phyloP scores from a whole-genome alignment of 768 basidiomycete genomes.

The Chalciporus chontae region DNA sequence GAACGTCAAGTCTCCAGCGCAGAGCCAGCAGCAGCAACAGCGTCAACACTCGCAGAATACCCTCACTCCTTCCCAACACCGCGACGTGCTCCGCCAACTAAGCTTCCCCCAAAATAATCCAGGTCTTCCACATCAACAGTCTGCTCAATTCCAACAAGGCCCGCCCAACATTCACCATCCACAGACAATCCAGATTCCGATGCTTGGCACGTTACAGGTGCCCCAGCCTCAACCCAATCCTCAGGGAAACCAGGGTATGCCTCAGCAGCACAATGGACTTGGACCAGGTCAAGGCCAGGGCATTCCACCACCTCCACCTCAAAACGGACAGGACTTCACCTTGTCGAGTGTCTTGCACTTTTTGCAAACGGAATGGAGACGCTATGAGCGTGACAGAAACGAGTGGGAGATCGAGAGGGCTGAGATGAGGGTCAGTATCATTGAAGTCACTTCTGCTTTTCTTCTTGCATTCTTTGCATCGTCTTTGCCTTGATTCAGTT shows the following conservation, averaged over 20 bases:
- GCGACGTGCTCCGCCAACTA: constrained; percentile 29
- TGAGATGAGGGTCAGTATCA: constrained; percentile 87
- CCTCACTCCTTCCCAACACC: constrained; percentile 24
- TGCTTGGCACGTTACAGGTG: constrained; percentile 71
- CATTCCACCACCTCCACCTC: constrained; percentile 73
- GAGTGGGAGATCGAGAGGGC: constrained; percentile 99
- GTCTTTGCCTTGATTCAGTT: neutral
- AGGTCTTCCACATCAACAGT: neutral
- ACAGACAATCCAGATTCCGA: constrained; percentile 53
- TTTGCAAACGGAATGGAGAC: constrained; percentile 95
- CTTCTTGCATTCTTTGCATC: neutral
- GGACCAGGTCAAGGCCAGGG: constrained; percentile 50
- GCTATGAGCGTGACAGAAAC: constrained; percentile 97
- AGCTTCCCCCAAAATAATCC: constrained; percentile 24
- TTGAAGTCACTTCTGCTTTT: constrained; percentile 6
- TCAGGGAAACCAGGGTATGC: constrained; percentile 36
- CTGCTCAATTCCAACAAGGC: constrained; percentile 15
- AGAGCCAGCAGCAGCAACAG: constrained; percentile 16
- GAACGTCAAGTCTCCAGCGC: constrained; percentile 30
- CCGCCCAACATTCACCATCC: constrained; percentile 36
- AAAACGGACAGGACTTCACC: constrained; percentile 89
- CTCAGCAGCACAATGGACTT: constrained; percentile 53
- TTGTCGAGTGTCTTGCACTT: constrained; percentile 95
- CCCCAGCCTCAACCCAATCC: constrained; percentile 48
- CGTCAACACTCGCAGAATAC: constrained; percentile 27